Evolutionary conservation across 2,329 filamentous ascomycete genomes (phyloP).

Genomic region (Diaporthe citrichinensis): DNA sequence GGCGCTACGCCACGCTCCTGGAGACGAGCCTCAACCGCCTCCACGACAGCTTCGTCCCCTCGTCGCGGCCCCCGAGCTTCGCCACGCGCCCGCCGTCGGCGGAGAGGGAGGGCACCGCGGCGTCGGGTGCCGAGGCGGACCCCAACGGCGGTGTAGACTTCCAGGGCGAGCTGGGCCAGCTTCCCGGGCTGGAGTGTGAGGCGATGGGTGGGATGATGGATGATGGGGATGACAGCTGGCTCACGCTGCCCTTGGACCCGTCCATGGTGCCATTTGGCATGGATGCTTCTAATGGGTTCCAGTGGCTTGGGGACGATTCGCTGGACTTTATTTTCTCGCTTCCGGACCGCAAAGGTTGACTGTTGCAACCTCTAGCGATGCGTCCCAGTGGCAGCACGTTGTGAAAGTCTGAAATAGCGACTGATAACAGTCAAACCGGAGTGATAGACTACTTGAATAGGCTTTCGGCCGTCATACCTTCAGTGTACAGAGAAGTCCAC

Average conservation of each 20-base stretch:
- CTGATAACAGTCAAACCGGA: no score
- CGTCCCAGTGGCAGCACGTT: no score
- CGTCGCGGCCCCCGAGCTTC: constrained; percentile 11
- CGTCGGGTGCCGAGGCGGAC: neutral
- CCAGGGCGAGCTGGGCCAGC: neutral
- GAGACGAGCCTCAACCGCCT: constrained; percentile 9
- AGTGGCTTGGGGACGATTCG: constrained; percentile 9
- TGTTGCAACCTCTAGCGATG: no score
- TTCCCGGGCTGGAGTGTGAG: neutral
- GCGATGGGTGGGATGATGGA: neutral
- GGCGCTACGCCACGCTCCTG: neutral
- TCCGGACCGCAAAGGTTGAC: neutral
- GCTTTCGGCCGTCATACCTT: no score
- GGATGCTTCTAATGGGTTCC: neutral
- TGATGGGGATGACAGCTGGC: constrained; percentile 1
- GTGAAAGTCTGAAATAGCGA: no score
- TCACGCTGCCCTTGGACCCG: constrained; percentile 1
- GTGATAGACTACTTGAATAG: no score
- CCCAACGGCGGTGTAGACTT: neutral
- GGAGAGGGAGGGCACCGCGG: neutral
- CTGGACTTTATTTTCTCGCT: neutral
- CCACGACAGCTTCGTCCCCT: neutral
- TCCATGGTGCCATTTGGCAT: neutral
- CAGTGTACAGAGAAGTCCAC: no score
- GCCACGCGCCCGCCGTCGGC: neutral